A percentile compares a stretch with the other conserved stretches of the same genome.
Evolutionary conservation across 805 yeast species (phyloP).

Genomic region (Saccharomycopsis oosterbeekiorum): DNA sequence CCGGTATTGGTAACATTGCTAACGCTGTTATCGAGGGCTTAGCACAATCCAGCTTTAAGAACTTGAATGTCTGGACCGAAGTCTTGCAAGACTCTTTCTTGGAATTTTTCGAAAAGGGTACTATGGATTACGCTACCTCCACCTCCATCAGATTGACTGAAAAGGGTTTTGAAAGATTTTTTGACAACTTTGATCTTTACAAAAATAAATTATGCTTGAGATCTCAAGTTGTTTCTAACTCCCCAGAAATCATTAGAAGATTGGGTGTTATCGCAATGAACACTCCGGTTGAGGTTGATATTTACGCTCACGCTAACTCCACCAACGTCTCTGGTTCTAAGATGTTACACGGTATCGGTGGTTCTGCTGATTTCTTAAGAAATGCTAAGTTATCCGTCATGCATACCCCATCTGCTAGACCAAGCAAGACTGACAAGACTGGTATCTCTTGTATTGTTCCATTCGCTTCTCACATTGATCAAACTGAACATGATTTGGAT

Average conservation of each 20-base stretch:
- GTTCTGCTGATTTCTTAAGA: constrained; percentile 94
- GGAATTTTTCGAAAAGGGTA: constrained; percentile 88
- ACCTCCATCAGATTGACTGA: constrained; percentile 92
- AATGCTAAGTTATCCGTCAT: constrained; percentile 93
- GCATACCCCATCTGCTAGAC: constrained; percentile 98
- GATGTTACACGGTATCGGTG: constrained; percentile 97
- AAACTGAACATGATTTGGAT: constrained; percentile 96
- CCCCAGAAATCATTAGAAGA: constrained; percentile 94
- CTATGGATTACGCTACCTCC: constrained; percentile 89
- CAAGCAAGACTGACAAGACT: constrained; percentile 83
- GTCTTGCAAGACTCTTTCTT: constrained; percentile 96
- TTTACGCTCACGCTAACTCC: constrained; percentile 96
- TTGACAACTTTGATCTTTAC: constrained; percentile 81
- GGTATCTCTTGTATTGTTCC: constrained; percentile 97
- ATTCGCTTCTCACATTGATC: constrained; percentile 91
- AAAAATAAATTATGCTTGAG: constrained; percentile 77
- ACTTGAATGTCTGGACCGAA: constrained; percentile 95
- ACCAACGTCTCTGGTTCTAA: constrained; percentile 94
- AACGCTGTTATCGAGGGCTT: constrained; percentile 96
- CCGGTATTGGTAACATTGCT: constrained; percentile 98
- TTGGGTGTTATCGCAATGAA: constrained; percentile 98
- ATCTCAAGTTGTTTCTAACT: constrained; percentile 92
- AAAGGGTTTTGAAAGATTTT: constrained; percentile 79
- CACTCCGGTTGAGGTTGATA: constrained; percentile 97
- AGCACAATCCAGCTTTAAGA: constrained; percentile 76